These are phyloP conservation scores for Podospora conica DNA, from an alignment of 495 filamentous ascomycete species.

Conservation along the genomic window DNA sequence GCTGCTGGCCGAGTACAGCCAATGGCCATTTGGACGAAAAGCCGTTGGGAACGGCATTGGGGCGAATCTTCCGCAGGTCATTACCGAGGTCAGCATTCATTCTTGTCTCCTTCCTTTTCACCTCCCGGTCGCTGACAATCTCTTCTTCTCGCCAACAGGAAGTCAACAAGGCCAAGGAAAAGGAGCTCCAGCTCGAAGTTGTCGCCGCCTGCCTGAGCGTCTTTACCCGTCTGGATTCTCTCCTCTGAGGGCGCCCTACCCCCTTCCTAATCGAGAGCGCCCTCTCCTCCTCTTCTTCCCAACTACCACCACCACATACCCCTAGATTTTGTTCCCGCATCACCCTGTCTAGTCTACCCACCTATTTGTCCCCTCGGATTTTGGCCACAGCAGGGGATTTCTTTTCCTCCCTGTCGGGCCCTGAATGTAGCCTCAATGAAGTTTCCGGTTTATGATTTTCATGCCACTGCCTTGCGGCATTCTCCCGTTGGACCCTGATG, in stretches of 20 bases:
- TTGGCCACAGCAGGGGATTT: background rate
- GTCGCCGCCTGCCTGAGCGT: conserved; percentile 94
- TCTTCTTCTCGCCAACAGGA: conserved; percentile 43
- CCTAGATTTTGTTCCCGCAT: background rate
- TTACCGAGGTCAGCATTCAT: conserved; percentile 54
- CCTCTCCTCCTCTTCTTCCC: too few relatives aligned
- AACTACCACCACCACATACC: background rate
- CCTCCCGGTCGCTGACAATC: conserved; percentile 12
- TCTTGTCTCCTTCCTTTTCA: background rate
- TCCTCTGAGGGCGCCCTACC: conserved; percentile 53
- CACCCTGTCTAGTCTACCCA: background rate
- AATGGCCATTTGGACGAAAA: conserved; percentile 88
- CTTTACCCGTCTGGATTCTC: conserved; percentile 91
- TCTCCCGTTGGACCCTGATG: too few relatives aligned
- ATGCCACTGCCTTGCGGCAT: too few relatives aligned
- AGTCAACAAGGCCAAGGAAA: conserved; percentile 75
- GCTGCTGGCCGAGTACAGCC: conserved; percentile 87
- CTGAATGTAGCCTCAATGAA: background rate
- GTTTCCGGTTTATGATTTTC: background rate
- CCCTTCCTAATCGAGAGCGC: background rate
- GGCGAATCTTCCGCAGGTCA: conserved; percentile 86
- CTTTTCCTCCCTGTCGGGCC: background rate
- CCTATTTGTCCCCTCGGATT: background rate
- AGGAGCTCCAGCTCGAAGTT: conserved; percentile 93
- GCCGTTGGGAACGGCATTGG: conserved; percentile 74